Evolutionary conservation across 495 filamentous ascomycete species (phyloP).

Genomic region (Talaromyces nanjingensis): DNA sequence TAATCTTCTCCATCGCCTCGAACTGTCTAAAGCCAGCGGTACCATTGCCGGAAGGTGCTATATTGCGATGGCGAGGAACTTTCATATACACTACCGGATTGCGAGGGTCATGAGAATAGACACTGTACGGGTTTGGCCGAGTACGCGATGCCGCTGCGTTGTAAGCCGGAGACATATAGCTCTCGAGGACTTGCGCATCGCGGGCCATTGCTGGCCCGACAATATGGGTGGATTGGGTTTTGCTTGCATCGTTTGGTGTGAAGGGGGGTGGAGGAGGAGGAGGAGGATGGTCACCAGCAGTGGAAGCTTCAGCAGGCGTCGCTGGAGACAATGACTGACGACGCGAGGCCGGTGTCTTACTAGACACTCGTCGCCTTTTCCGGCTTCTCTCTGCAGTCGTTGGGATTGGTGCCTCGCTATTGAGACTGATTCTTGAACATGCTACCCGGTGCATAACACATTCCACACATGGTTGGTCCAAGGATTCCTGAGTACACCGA

Average conservation of each 20-base stretch:
- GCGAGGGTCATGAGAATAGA: slow-evolving; percentile 7
- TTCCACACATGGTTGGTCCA: slow-evolving; percentile 18
- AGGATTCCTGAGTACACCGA: slow-evolving; percentile 18
- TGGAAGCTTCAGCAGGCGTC: slow-evolving; percentile 13
- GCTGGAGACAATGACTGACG: slow-evolving; percentile 5
- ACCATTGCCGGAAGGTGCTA: slow-evolving; percentile 7
- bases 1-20: slow-evolving; percentile 7
- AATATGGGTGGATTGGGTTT: slow-evolving; percentile 11
- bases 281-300: slow-evolving; percentile 9
- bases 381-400: slow-evolving; percentile 5
- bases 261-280: background rate
- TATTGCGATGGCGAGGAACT: slow-evolving; percentile 12
- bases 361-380: slow-evolving; percentile 3
- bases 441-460: slow-evolving; percentile 18
- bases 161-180: slow-evolving; percentile 21
- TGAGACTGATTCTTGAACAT: slow-evolving; percentile 9
- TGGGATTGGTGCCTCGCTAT: slow-evolving; percentile 1
- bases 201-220: slow-evolving; percentile 23
- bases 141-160: background rate
- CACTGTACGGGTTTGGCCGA: slow-evolving; percentile 8
- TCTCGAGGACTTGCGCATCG: slow-evolving; percentile 20
- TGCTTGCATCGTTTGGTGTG: slow-evolving; percentile 5
- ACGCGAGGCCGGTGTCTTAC: slow-evolving; percentile 2
- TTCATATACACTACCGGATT: slow-evolving; percentile 18
- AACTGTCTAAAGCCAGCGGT: slow-evolving; percentile 3